Evolutionary conservation across 768 basidiomycete species (phyloP).

Genomic region (Boletales sp.): DNA sequence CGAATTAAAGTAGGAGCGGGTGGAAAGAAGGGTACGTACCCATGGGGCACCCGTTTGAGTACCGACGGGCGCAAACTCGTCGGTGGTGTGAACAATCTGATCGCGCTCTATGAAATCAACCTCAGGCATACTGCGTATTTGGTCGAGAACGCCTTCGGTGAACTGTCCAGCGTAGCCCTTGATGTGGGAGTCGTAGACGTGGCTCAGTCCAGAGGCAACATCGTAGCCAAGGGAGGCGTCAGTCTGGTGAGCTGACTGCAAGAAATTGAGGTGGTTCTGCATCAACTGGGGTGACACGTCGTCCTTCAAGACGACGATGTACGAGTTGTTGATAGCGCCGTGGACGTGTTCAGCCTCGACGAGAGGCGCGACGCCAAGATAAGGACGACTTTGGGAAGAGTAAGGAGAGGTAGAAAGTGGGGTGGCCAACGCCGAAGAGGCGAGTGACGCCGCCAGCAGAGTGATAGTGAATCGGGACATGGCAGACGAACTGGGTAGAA

Average conservation of each 20-base stretch:
- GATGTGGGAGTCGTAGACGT: constrained; percentile 73
- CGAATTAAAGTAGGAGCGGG: constrained; percentile 10
- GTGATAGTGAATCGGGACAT: constrained; percentile 34
- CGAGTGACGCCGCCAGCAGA: constrained; percentile 38
- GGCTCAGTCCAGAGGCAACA: constrained; percentile 51
- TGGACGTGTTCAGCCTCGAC: constrained; percentile 58
- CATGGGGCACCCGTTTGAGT: constrained; percentile 77
- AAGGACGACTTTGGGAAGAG: constrained; percentile 35
- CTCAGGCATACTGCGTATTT: constrained; percentile 80
- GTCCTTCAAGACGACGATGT: constrained; percentile 87
- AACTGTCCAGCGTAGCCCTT: constrained; percentile 84
- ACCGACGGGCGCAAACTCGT: constrained; percentile 7
- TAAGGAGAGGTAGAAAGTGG: constrained; percentile 45
- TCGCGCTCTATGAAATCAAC: constrained; percentile 92
- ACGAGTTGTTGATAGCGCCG: constrained; percentile 83
- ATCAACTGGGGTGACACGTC: constrained; percentile 54
- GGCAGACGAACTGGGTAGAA: constrained; percentile 22
- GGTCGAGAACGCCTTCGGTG: constrained; percentile 61
- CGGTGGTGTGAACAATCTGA: constrained; percentile 79
- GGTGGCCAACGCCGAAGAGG: constrained; percentile 32
- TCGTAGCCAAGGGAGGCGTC: constrained; percentile 48
- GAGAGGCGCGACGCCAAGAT: constrained; percentile 59
- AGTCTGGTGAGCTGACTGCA: constrained; percentile 58
- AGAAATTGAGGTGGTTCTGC: constrained; percentile 76
- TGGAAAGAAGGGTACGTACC: constrained; percentile 45